These are phyloP conservation scores for Scenedesmus sp. DNA, from an alignment of 163 green algal genomes.

Conservation along the genomic window DNA sequence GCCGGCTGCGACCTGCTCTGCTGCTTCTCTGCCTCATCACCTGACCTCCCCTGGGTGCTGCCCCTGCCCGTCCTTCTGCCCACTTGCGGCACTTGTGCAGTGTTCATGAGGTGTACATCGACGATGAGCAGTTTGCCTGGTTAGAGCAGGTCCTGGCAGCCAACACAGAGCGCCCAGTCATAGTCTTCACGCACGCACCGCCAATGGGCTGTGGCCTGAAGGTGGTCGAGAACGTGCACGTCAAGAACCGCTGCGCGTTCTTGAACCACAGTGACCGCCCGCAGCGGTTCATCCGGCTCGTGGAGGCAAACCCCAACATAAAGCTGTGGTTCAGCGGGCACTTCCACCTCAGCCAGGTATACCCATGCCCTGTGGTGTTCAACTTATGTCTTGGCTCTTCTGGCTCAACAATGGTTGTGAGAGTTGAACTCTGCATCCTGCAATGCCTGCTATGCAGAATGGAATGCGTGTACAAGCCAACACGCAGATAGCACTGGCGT, in stretches of 20 bases:
- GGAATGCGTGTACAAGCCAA: background rate
- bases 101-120: conserved; percentile 79
- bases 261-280: conserved; percentile 75
- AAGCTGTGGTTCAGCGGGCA: conserved; percentile 78
- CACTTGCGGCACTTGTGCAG: background rate
- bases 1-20: background rate
- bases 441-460: background rate
- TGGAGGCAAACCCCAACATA: conserved; percentile 76
- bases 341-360: conserved; percentile 69
- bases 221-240: conserved; percentile 85
- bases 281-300: conserved; percentile 76
- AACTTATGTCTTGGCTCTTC: background rate
- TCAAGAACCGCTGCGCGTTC: conserved; percentile 87
- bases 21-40: background rate
- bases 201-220: conserved; percentile 85
- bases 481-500: background rate
- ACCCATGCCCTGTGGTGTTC: background rate
- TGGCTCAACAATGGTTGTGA: background rate
- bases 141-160: conserved; percentile 69
- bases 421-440: background rate
- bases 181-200: conserved; percentile 86
- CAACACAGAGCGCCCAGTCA: conserved; percentile 67
- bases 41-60: background rate
- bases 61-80: background rate
- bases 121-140: conserved; percentile 84